These are phyloP conservation scores for Nemania serpens DNA, from an alignment of 2,329 filamentous ascomycete genomes.

Conservation along the genomic window DNA sequence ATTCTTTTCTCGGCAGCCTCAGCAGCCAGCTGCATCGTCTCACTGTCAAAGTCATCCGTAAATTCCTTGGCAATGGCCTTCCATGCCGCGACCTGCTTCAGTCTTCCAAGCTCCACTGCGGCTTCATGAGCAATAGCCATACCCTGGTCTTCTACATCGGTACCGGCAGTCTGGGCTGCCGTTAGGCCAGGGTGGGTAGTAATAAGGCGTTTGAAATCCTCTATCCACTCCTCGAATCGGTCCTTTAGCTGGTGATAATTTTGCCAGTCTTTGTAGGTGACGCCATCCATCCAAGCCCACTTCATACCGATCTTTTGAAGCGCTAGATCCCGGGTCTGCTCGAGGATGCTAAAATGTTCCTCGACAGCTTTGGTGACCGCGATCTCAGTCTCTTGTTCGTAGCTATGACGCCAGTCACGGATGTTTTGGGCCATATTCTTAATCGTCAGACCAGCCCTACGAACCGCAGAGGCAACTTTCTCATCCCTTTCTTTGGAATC, in stretches of 20 bases:
- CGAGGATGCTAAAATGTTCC: conserved; percentile 80
- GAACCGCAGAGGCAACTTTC: conserved; percentile 56
- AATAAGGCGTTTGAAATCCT: conserved; percentile 77
- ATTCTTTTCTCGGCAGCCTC: conserved; percentile 48
- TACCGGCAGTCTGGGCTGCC: conserved; percentile 68
- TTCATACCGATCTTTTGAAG: conserved; percentile 90
- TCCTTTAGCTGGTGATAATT: conserved; percentile 89
- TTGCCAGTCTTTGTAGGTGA: conserved; percentile 97
- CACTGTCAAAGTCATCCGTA: conserved; percentile 78
- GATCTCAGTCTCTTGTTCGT: conserved; percentile 69
- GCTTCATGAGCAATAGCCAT: conserved; percentile 81
- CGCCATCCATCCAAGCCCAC: conserved; percentile 94
- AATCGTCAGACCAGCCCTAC: conserved; percentile 71
- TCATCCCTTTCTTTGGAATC: conserved; percentile 50
- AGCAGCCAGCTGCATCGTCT: conserved; percentile 62
- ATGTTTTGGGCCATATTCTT: conserved; percentile 78
- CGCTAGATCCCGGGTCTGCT: conserved; percentile 80
- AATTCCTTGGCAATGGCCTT: conserved; percentile 78
- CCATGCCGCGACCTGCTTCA: conserved; percentile 85
- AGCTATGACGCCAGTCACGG: conserved; percentile 75
- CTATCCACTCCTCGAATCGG: conserved; percentile 82
- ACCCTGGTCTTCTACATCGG: conserved; percentile 73
- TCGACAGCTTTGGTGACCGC: conserved; percentile 75
- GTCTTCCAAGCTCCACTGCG: conserved; percentile 75
- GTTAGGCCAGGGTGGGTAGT: conserved; percentile 73